phyloP scores from a whole-genome alignment of 805 yeast genomes.

The Grigorovia yakushimaensis region DNA sequence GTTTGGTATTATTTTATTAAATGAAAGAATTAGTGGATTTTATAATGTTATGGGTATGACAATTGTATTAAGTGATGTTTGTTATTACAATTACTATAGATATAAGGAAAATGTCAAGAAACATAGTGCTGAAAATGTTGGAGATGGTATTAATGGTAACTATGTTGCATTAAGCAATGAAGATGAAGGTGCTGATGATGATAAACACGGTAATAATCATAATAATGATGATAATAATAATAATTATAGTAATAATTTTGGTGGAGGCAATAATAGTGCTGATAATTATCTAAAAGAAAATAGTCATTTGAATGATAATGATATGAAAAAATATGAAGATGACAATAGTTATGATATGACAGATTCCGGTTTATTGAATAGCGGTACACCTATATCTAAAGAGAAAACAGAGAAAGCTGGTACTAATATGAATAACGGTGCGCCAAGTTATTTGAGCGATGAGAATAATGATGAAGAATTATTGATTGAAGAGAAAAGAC shows the following conservation, averaged over 20 bases:
- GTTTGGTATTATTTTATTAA: slow-evolving; percentile 57
- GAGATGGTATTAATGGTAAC: background rate
- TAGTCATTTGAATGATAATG: background rate
- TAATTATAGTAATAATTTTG: background rate
- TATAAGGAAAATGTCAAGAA: slow-evolving; percentile 18
- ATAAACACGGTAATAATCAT: background rate
- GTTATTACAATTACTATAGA: slow-evolving; percentile 72
- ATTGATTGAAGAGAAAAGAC: background rate
- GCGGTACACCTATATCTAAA: no score
- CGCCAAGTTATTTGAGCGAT: no score
- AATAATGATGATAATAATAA: background rate
- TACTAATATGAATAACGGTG: no score
- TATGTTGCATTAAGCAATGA: background rate
- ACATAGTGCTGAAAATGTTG: background rate
- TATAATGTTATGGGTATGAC: slow-evolving; percentile 66
- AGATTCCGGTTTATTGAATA: no score
- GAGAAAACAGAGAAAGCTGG: no score
- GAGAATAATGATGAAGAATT: background rate
- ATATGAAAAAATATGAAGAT: background rate
- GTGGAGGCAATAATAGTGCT: background rate
- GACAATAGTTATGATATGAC: background rate
- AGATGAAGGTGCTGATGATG: background rate
- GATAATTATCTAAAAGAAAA: background rate
- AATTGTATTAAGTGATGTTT: slow-evolving; percentile 67
- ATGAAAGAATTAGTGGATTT: slow-evolving; percentile 52